Evolutionary conservation across 495 filamentous ascomycete species (phyloP), one percentile per base, ranked within the genome.

Genomic region (Aspergillus ellipticus): DNA sequence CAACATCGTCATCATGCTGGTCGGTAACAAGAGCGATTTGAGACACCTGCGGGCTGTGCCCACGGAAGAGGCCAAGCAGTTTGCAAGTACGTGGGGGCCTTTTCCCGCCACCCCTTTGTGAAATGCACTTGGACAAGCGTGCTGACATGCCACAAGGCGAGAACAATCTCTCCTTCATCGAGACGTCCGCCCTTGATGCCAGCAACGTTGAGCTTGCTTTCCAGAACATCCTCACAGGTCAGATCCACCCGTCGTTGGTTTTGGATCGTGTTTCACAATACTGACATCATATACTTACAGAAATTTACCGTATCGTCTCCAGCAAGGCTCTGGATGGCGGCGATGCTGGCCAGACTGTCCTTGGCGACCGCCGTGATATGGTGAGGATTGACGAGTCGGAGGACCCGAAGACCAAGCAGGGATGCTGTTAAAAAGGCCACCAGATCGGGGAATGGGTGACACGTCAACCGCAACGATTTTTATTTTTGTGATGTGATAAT

Each of bases 21-120:
- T 97, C 49, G 95, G 95, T 62, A 99, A 99, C 83, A 99, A 99
- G 88, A 97, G 93, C 70, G 95, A 99, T 96, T 87, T 96, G 83
- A 86, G 92, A 75, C 95, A 99, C 77, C 79, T 99, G 71, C 83
- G 95, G 69, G 95, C 95, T 55, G 95, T 99, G 51, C 92, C 95
- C 53, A 99, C 95, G 54, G 95, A 99, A 66, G 95, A 97, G 73
- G 94, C 93, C 61, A 99, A 97, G 80, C 80, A 88, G 61, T 97
- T 99, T 85, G 94, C 95, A 43, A 96, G 95, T 97, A 79, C 57
- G 90, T 74, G 54, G 29, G 9, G 9, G 21, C 35, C 51, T 24
- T 24, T n/a, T 50, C 8, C 13, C 24, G 19, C 16, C n/a, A 11
- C 31, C 21, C 20, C 4, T 10, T 10, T 16, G 17, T 16, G 13